Conservation (phyloP, 2,329 filamentous ascomycete genomes). For the Penicillium rolfsii region DNA sequence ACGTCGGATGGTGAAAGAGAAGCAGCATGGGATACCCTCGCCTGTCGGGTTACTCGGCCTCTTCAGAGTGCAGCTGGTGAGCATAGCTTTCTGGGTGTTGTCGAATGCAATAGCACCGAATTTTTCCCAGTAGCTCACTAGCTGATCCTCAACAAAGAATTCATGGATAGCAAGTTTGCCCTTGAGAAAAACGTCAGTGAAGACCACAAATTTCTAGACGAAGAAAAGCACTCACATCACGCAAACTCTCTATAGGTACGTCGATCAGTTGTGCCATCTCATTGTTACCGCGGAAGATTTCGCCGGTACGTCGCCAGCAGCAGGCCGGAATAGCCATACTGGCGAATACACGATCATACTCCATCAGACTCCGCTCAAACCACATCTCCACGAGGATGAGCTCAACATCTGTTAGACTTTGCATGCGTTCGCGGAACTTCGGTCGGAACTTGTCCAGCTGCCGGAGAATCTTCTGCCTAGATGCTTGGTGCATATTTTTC, state of each 20-base stretch:
- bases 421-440: slow-evolving; percentile 94
- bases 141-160: slow-evolving; percentile 90
- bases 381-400: slow-evolving; percentile 97
- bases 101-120: slow-evolving; percentile 98
- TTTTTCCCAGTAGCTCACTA: slow-evolving; percentile 98
- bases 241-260: slow-evolving; percentile 84
- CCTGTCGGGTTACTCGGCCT: slow-evolving; percentile 72
- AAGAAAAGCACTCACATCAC: slow-evolving; percentile 71
- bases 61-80: slow-evolving; percentile 91
- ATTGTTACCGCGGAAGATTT: slow-evolving; percentile 96
- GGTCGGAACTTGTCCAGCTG: slow-evolving; percentile 92
- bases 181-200: slow-evolving; percentile 50
- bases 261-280: slow-evolving; percentile 98
- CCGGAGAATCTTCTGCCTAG: slow-evolving; percentile 86
- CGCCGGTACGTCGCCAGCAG: slow-evolving; percentile 93
- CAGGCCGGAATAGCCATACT: slow-evolving; percentile 98
- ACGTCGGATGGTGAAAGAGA: slow-evolving; percentile 93
- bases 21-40: slow-evolving; percentile 86
- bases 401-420: slow-evolving; percentile 89
- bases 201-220: slow-evolving; percentile 4
- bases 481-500: slow-evolving; percentile 76
- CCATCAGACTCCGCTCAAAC: slow-evolving; percentile 96
- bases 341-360: slow-evolving; percentile 97
- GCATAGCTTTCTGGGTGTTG: slow-evolving; percentile 85
- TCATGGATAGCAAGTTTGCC: slow-evolving; percentile 94